Conservation (phyloP, 2,329 filamentous ascomycete genomes). For the Endothia cerciana region DNA sequence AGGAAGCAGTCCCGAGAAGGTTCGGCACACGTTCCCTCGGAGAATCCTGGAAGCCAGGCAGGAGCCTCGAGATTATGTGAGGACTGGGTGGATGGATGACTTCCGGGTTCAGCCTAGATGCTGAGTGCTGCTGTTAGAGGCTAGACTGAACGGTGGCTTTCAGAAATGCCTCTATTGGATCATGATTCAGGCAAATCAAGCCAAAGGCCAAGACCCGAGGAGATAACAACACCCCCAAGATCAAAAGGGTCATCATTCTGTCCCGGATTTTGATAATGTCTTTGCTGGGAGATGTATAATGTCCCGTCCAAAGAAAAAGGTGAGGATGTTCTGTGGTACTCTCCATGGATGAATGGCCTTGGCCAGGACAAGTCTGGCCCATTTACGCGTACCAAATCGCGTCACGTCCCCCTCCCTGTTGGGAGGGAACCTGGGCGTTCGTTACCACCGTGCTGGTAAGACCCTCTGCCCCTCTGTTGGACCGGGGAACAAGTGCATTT, state of each 20-base stretch:
- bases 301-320: neutral
- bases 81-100: neutral
- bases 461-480: neutral
- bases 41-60: neutral
- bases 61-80: neutral
- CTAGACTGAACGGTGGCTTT: neutral
- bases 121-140: neutral
- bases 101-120: neutral
- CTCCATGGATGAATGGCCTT: too few species aligned
- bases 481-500: neutral
- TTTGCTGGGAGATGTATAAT: neutral
- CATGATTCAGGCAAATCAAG: neutral
- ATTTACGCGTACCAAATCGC: slow-evolving; percentile 21
- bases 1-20: neutral
- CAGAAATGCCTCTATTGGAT: neutral
- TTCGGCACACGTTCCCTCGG: neutral
- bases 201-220: neutral
- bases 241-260: neutral
- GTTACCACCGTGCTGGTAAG: neutral
- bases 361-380: neutral
- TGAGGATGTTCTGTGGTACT: neutral
- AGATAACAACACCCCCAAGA: neutral
- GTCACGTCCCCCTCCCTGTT: slow-evolving; percentile 18
- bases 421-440: neutral
- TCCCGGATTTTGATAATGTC: neutral